These are phyloP conservation scores for Eucalyptus pauciflora DNA, from an alignment of 345 rosid genomes.

Conservation along the genomic window DNA sequence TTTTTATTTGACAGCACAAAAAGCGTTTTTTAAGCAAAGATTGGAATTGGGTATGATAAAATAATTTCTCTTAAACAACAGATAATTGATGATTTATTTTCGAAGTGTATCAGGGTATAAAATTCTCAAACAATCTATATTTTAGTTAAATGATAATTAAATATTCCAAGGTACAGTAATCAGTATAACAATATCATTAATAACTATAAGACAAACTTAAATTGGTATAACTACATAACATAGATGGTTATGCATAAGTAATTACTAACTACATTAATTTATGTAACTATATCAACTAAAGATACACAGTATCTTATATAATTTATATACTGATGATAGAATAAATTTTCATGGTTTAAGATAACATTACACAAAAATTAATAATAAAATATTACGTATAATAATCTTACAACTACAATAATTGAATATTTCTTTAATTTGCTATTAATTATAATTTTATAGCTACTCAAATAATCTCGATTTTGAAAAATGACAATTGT, in stretches of 20 bases:
- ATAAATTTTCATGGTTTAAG: neutral
- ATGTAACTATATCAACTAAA: neutral
- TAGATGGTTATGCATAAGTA: neutral
- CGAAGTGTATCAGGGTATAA: accelerated
- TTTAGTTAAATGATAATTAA: too few relatives aligned
- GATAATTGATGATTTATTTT: too few relatives aligned
- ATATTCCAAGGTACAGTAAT: neutral
- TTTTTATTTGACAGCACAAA: too few relatives aligned
- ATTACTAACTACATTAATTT: neutral
- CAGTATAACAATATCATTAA: neutral
- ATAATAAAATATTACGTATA: neutral
- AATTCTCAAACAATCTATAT: neutral
- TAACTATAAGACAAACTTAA: neutral
- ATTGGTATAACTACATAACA: neutral
- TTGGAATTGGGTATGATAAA: neutral
- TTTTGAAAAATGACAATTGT: neutral
- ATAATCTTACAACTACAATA: neutral
- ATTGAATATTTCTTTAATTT: neutral
- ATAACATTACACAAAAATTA: neutral
- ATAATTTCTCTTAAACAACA: neutral
- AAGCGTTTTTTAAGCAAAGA: too few relatives aligned
- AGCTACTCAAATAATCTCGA: neutral
- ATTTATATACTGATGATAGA: too few relatives aligned
- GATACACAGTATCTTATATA: neutral
- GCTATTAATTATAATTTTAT: accelerated